Evolutionary conservation across 345 rosid species (phyloP), one percentile per base, ranked within the genome.

Genomic region (Erodium maritimum): DNA sequence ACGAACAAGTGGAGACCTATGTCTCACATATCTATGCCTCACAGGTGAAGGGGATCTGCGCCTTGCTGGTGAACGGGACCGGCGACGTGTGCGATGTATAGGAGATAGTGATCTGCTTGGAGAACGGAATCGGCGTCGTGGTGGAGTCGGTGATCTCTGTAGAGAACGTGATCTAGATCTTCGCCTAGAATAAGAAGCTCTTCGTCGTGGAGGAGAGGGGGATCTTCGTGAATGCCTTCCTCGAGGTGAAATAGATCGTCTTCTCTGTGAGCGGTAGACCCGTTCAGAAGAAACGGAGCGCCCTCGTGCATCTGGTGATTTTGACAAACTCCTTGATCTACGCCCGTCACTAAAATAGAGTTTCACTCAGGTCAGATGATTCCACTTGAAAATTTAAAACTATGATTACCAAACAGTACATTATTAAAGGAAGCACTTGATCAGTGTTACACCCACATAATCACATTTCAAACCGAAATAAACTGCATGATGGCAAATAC

Each of bases 321-420:
- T 73, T 2, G 99, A 87, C 21, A 82, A 29, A 66, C 94, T 89
- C 80, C 90, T 85, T 23, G 86, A 79, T 60, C 74, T 85, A 54
- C 45, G 73, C 52, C 69, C 66, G 37, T 62, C 80, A 79, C 69
- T 78, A 52, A 60, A 55, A 56, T 55, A 50, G 50, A 16, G 12
- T 55, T 56, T 17, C 3, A 17, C n/a, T 17, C n/a, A 6, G 19
- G 54, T 17, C 19, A 42, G 48, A 42, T 51, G 1, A 51, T 17
- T 17, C 19, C 2, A 46, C 3, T 46, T 46, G 51, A 46, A 46
- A 46, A 51, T 10, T 51, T 5, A 51, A 51, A 51, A 42, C 12
- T 42, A 42, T 42, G 48, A 42, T 42, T 3, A 42, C 48, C 48
- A 42, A 42, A 42, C 3, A 9, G 48, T 42, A 42, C 48, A 42